Conservation (phyloP, 768 basidiomycete genomes). For the Tulasnella sp. region DNA sequence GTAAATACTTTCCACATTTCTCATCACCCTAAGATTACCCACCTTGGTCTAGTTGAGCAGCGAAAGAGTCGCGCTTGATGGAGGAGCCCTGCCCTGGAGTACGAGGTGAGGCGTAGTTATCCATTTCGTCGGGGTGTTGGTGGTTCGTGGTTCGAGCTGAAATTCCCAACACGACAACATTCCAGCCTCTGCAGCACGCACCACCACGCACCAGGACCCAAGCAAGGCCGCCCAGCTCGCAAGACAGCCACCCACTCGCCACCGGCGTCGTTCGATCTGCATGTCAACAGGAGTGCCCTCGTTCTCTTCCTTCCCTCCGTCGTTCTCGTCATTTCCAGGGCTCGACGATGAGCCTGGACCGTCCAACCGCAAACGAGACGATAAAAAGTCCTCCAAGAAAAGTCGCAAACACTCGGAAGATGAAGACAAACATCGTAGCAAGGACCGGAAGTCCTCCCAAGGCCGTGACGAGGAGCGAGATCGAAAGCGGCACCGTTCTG, state of each 20-base stretch:
- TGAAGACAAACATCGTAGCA: not conserved
- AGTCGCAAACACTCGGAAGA: slow-evolving; percentile 2
- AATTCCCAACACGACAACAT: not conserved
- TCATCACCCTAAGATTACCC: not conserved
- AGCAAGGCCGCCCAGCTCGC: not conserved
- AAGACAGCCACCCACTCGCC: not conserved
- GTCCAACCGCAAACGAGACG: not conserved
- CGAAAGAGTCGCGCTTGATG: slow-evolving; percentile 13
- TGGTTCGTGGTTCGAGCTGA: not conserved
- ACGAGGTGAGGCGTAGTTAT: not conserved
- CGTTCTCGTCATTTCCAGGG: not conserved
- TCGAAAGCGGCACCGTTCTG: not conserved
- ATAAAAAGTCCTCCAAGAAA: not conserved
- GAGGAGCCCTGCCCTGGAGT: not conserved
- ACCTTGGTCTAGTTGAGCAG: slow-evolving; percentile 21
- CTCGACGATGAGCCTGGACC: not conserved
- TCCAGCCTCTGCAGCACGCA: not conserved
- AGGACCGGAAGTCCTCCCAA: not conserved
- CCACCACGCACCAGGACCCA: not conserved
- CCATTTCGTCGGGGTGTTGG: not conserved
- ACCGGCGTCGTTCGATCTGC: not conserved
- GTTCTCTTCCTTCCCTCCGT: not conserved
- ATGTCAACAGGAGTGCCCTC: not conserved
- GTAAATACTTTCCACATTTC: not conserved
- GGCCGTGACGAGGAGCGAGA: not conserved